These are phyloP conservation scores for Neurospora terricola DNA, from an alignment of 495 filamentous ascomycete species.

Conservation along the genomic window DNA sequence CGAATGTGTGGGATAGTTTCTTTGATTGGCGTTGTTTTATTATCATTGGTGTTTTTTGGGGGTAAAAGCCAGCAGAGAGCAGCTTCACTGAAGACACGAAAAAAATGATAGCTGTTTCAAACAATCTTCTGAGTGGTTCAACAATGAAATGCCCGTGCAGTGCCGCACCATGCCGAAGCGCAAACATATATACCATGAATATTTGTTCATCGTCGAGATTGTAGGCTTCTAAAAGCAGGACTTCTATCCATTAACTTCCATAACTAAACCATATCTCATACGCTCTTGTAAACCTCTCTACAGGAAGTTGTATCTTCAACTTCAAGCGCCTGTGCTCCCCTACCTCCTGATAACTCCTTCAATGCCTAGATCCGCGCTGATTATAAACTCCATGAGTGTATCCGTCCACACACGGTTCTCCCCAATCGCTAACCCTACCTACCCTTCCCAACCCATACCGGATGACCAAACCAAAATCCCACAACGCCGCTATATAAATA, in stretches of 20 bases:
- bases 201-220: not conserved
- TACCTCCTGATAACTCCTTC: not conserved
- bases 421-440: not conserved
- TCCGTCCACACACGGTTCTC: not conserved
- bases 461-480: not conserved
- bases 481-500: not conserved
- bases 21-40: not conserved
- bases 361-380: not conserved
- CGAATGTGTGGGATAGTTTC: not conserved
- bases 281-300: not conserved
- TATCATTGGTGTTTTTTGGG: not conserved
- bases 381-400: not conserved
- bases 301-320: not conserved
- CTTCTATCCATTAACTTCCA: not conserved
- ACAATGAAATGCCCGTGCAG: not conserved
- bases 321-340: not conserved
- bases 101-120: not conserved
- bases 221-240: not conserved
- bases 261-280: not conserved
- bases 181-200: not conserved
- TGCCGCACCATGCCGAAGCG: not conserved
- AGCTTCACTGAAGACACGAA: not conserved
- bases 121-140: not conserved
- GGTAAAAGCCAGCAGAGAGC: not conserved
- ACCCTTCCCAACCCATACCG: not conserved